phyloP scores from a whole-genome alignment of 2,329 filamentous ascomycete species.

The Fusarium guadeloupense region DNA sequence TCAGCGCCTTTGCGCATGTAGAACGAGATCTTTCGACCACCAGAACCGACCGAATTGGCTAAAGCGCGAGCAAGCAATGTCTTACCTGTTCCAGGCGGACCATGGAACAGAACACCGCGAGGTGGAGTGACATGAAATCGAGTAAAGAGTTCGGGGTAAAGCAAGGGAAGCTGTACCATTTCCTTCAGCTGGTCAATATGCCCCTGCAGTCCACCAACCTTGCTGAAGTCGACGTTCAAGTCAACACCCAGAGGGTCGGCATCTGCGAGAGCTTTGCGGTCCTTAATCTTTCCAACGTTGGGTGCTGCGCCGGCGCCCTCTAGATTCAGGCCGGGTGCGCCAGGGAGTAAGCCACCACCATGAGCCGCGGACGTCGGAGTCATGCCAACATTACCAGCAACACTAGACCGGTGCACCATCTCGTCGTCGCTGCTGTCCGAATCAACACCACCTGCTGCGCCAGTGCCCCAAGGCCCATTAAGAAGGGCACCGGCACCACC shows the following conservation, averaged over 20 bases:
- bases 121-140: constrained; percentile 94
- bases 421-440: constrained; percentile 99
- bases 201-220: constrained; percentile 89
- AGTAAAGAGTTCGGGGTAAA: constrained; percentile 94
- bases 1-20: constrained; percentile 99
- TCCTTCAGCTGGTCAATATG: constrained; percentile 98
- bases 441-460: constrained; percentile 80
- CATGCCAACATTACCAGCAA: constrained; percentile 69
- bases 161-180: constrained; percentile 93
- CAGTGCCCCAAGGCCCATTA: constrained; percentile 77
- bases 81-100: constrained; percentile 96
- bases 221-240: constrained; percentile 90
- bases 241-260: constrained; percentile 95
- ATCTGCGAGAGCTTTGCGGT: constrained; percentile 90
- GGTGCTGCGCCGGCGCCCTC: constrained; percentile 66
- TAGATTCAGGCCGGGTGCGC: constrained; percentile 51
- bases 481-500: constrained; percentile 77
- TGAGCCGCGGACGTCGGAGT: constrained; percentile 63
- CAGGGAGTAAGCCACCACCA: constrained; percentile 58
- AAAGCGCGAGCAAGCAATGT: constrained; percentile 93
- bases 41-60: constrained; percentile 87
- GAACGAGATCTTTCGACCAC: constrained; percentile 95
- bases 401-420: constrained; percentile 68
- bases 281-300: constrained; percentile 92
- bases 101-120: constrained; percentile 94